These are phyloP conservation scores for Bidens hawaiensis DNA, from an alignment of 140 eudicot genomes.

Conservation along the genomic window DNA sequence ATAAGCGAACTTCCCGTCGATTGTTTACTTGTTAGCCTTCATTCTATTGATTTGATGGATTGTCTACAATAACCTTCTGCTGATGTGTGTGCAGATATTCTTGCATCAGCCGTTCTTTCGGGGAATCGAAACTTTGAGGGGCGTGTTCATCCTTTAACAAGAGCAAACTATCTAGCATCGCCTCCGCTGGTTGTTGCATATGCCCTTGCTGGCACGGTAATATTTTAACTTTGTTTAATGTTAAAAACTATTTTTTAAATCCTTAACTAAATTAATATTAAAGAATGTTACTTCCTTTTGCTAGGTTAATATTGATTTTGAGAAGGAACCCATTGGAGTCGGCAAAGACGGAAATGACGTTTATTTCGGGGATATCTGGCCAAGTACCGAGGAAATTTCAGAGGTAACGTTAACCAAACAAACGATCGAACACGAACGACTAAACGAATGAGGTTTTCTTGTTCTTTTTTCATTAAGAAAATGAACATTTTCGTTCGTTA, in stretches of 20 bases:
- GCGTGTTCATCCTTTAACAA: conserved; percentile 90
- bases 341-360: conserved; percentile 91
- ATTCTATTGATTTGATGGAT: conserved; percentile 1
- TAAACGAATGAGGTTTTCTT: no score
- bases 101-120: conserved; percentile 97
- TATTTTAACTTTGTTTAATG: conserved; percentile 2
- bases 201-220: conserved; percentile 99
- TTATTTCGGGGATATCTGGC: conserved; percentile 93
- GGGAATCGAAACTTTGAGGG: conserved; percentile 97
- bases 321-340: conserved; percentile 91
- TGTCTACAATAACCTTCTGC: background rate
- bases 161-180: conserved; percentile 98
- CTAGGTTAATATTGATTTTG: conserved; percentile 96
- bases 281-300: conserved; percentile 17
- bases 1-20: no score
- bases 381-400: conserved; percentile 74
- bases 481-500: no score
- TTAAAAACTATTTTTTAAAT: background rate
- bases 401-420: no score
- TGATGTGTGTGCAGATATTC: conserved; percentile 59
- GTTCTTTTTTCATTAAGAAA: no score
- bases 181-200: conserved; percentile 98
- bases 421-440: no score
- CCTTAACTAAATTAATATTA: background rate
- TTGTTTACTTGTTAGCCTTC: conserved; percentile 9